Base-by-base conservation (phyloP, 768 basidiomycete species). In the Suillus paluster region DNA sequence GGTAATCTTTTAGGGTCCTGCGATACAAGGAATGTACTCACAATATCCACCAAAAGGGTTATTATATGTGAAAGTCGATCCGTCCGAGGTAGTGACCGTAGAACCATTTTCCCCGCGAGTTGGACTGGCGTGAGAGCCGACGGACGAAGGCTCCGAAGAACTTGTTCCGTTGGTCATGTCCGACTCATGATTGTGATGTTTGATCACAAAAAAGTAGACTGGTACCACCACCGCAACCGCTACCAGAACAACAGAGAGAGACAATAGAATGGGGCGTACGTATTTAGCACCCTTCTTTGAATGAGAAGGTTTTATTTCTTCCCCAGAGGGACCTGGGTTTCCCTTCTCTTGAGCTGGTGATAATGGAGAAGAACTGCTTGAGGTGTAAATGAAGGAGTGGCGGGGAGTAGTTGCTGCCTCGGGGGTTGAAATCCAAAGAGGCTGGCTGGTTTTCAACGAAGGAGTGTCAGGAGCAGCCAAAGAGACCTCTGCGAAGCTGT, bases 31-130 rank as follows among this genome's bases (percentile, higher is more conserved):
- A 54, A 17, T 25, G 61, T 27, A 60, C 86, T 83, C 71, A 88
- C 89, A 91, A 69, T 82, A 85, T 46, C 90, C 90, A 30, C 87
- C 92, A 70, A 92, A 91, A 25, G 82, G 76, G 74, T 95, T 96
- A 59, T 78, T 80, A 72, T 97, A 96, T 3, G 81, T 85, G 75
- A 95, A 91, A 2, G 83, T 86, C 1, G 84, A 76, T 1, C 94
- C 95, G 68, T 94, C 84, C 1, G 82, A 86, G 21, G 81, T 78
- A 9, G 80, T 85, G 59, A 94, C 76, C 3, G 79, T 80, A 34
- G 88, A 90, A 12, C 92, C 93, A 69, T 91, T 86, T 19, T 85
- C 84, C 10, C 53, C 53, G 9, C 23, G 38, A 7, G 53, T 55
- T 55, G 36, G 36, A 38, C 34, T 11, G n/a, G 30, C 33, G n/a